These are phyloP conservation scores for Populus alba DNA, from an alignment of 345 rosid genomes.

Conservation along the genomic window DNA sequence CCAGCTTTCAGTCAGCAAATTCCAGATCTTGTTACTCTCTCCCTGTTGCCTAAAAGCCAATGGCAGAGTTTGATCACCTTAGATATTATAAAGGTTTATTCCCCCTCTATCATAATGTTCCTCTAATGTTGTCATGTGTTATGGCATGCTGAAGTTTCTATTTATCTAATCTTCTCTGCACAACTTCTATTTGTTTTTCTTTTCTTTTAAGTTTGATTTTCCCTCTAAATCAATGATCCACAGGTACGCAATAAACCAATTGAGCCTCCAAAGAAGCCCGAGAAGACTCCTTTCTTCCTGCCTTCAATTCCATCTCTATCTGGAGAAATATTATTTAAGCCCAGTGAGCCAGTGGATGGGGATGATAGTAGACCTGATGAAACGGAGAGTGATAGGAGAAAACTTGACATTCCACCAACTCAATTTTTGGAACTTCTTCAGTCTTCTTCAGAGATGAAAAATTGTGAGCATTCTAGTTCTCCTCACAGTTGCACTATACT, in stretches of 20 bases:
- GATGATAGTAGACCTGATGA: constrained; percentile 35
- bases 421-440: constrained; percentile 60
- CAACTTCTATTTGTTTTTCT: not conserved
- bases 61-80: constrained; percentile 96
- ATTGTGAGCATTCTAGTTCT: constrained; percentile 47
- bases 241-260: constrained; percentile 87
- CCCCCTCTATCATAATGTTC: not conserved
- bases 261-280: constrained; percentile 90
- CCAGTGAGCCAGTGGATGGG: constrained; percentile 44
- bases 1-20: constrained; percentile 50
- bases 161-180: not conserved
- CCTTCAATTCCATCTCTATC: constrained; percentile 83
- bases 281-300: constrained; percentile 86
- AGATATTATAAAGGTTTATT: constrained; percentile 84
- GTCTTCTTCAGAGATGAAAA: constrained; percentile 48
- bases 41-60: constrained; percentile 87
- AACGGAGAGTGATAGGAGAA: constrained; percentile 28
- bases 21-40: constrained; percentile 89
- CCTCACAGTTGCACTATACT: not conserved
- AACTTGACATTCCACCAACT: constrained; percentile 34
- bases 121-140: not conserved
- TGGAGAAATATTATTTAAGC: constrained; percentile 75
- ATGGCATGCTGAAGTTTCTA: too few relatives aligned
- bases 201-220: not conserved
- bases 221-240: constrained; percentile 1